Evolutionary conservation across 179 eudicot genomes (phyloP).

Genomic region (Corrigiola litoralis): DNA sequence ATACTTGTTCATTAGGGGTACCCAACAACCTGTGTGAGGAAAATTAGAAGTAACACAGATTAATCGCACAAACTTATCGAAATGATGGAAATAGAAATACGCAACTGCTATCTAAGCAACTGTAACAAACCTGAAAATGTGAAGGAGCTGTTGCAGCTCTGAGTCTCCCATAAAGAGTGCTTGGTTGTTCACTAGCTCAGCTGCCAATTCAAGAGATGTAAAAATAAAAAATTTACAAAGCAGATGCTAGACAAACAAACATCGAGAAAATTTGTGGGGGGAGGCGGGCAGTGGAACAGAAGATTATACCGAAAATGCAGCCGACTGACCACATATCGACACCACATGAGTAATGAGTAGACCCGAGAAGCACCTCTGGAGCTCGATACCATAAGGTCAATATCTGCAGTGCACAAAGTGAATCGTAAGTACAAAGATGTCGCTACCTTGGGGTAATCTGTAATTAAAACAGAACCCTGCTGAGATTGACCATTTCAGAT

Average conservation of each 20-base stretch:
- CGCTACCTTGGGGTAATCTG: too few species aligned
- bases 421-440: neutral
- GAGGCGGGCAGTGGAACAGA: neutral
- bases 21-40: constrained; percentile 55
- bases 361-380: constrained; percentile 81
- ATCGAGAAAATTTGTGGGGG: neutral
- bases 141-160: constrained; percentile 79
- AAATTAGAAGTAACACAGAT: neutral
- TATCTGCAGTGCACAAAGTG: constrained; percentile 38
- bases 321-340: constrained; percentile 96
- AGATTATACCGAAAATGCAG: constrained; percentile 67
- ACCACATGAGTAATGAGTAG: constrained; percentile 82
- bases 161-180: constrained; percentile 94
- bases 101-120: too few species aligned
- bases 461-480: too few species aligned
- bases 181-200: constrained; percentile 81
- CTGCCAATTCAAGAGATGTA: constrained; percentile 29
- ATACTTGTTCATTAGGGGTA: constrained; percentile 82
- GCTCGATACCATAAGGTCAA: constrained; percentile 86
- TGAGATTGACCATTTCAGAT: too few species aligned
- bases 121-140: constrained; percentile 69
- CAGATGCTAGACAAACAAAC: neutral
- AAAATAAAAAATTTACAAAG: neutral
- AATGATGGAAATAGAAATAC: neutral
- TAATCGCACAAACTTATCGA: neutral